Base-by-base conservation (phyloP, 2,329 filamentous ascomycete genomes). In the Escovopsis sp. region DNA sequence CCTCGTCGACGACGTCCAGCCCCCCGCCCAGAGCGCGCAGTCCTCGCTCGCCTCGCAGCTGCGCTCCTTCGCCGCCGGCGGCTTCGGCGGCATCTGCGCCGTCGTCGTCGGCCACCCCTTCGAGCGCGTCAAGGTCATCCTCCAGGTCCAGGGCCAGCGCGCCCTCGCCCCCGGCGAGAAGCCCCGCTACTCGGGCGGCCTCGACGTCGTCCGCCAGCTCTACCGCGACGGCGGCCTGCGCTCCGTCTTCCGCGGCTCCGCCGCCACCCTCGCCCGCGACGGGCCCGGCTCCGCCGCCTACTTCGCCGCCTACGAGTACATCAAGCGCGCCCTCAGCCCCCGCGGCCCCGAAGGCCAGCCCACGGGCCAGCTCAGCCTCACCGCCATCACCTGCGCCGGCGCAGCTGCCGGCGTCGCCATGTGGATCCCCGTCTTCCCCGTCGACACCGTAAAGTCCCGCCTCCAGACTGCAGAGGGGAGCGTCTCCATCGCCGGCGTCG, bases 371-470 rank as follows among this genome's bases (percentile, higher is more conserved):
- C 66, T 96, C 45, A 89, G 82, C 55, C 69, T 98, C 48, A 67
- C 76, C 2, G 91, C 91, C 10, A 75, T 98, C 44, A 85, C 88
- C 54, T 75, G 77, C 26, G 91, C 91, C 2, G 91, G 91, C 53
- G 91, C 85, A 48, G 84, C 81, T 4, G 91, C 91, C 0, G 91
- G 91, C 57, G 77, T 98, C 26, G 91, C 91, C 48, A 98, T 98
- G 91, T 98, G 91, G 91, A 91, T 95, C 52, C 88, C 91, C 42
- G 88, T 98, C 36, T 98, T 98, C 75, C 91, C 91, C 19, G 75
- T 98, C 49, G 91, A 98, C 58, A 98, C 91, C 0, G 80, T 98
- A 66, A 98, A 98, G 76, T 88, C 82, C 49, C 73, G 88, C 33
- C 67, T 98, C 59, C 91, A 98, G 72, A 94, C 85, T 36, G 86